Evolutionary conservation across 805 yeast species (phyloP), one percentile per base, ranked within the genome.

Genomic region (Schizosaccharomyces japonicus): DNA sequence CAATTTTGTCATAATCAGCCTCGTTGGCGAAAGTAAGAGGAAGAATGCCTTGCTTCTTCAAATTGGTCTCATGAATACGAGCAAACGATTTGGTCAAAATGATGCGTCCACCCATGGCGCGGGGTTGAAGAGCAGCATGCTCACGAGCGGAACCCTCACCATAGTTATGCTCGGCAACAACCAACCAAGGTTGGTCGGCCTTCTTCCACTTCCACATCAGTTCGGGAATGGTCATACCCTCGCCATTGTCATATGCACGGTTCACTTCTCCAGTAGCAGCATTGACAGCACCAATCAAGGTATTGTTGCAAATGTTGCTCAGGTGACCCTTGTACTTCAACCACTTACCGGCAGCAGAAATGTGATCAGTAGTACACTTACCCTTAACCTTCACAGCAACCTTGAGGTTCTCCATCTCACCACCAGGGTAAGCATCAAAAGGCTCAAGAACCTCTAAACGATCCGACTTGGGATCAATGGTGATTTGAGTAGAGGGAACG

Each of bases 141-240:
- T 87, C 98, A 75, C 98, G 83, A 59, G 96, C 87, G 53, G 95
- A 85, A 72, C 98, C 98, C 73, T 87, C 98, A 74, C 98, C 98
- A 61, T 85, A 82, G 73, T 87, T 87, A 70, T 87, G 95, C 63
- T 83, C 96, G 68, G 95, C 98, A 62, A 87, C 74, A 56, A 87
- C 96, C 68, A 85, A 95, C 96, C 96, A 87, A 61, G 72, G 78
- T 62, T 78, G 70, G 58, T 93, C 94, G 56, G 77, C 69, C 63
- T 82, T 93, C 71, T 95, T 81, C 85, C 87, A 87, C 65, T 75
- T 80, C 64, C 75, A 77, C 60, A 93, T 95, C 57, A 92, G 80
- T 67, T 84, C 94, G 70, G 98, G 98, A 62, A 90, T 95, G 60
- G 70, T 76, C 73, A 75, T 82, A 64, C 72, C 80, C 25, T 42